Evolutionary conservation across 2,329 filamentous ascomycete species (phyloP), one percentile per base, ranked within the genome.

Genomic region (Dichotomopilus funicola): DNA sequence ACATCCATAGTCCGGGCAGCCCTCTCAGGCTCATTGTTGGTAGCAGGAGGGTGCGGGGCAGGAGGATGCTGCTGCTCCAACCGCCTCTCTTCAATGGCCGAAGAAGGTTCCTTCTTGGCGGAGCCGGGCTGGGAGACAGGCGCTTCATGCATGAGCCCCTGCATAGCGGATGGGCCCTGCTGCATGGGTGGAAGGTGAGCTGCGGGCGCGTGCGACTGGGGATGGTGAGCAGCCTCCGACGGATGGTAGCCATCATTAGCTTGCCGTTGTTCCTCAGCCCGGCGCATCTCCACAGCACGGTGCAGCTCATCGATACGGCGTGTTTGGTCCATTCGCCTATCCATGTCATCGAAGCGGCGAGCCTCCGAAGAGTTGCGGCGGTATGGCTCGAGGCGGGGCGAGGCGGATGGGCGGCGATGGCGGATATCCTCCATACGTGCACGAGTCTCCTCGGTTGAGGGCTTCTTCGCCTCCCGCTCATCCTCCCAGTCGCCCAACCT

Each of bases 1-100:
- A 97, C 89, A 6, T 97, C 92, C 83, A 99, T 95, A 72, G 95
- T 95, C 27, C 94, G 81, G 19, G 91, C 90, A 37, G 94, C 91
- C 52, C 84, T 76, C 70, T 88, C 84, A 8, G 91, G 89, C 73
- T 97, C 92, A 56, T 85, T 85, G 13, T 78, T 71, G 19, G 78
- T 74, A 2, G 78, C 71, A 34, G 80, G 72, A 27, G 19, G 19
- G 36, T 76, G 74, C 33, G 75, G 64, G 41, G 72, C 67, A 19
- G 72, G 67, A 27, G 73, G 67, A 40, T 76, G 75, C 19, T 27
- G 19, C 19, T 27, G 19, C 36, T 80, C 77, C 53, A 74, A 70
- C 50, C 78, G 72, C 9, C 79, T 76, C 57, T 90, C 87, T 61
- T 89, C 81, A 51, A 70, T 60, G 37, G 51, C 55, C 8, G 59